Percentiles rank a stretch among this genome's conserved stretches.
phyloP scores from a whole-genome alignment of 1,284 basidiomycete genomes.

The Inonotus hispidus region DNA sequence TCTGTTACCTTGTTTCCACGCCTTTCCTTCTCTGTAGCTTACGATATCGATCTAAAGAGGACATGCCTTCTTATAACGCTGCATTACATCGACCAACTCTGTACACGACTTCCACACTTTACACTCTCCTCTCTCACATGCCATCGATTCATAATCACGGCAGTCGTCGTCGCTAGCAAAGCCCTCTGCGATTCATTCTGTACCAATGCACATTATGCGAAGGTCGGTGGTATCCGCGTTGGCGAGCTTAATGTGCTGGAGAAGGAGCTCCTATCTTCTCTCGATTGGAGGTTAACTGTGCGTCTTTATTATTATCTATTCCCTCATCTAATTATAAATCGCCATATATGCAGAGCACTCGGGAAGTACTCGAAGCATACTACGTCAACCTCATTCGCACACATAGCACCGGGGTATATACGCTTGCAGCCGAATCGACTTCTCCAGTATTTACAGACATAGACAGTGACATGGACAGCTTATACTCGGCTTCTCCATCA shows the following conservation, averaged over 20 bases:
- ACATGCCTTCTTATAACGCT: conserved; percentile 84
- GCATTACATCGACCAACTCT: conserved; percentile 94
- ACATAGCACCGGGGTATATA: conserved; percentile 56
- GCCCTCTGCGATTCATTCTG: conserved; percentile 91
- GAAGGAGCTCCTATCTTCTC: conserved; percentile 83
- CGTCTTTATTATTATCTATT: conserved; percentile 34
- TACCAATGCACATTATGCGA: conserved; percentile 88
- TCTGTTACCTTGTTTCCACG: too few species aligned
- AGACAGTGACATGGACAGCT: conserved; percentile 58
- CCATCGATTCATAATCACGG: conserved; percentile 90
- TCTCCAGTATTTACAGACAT: conserved; percentile 24
- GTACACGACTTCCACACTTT: conserved; percentile 77
- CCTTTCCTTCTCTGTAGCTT: not conserved
- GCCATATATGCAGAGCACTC: conserved; percentile 56
- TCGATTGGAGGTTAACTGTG: conserved; percentile 91
- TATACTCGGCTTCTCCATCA: conserved; percentile 44
- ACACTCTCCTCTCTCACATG: conserved; percentile 92
- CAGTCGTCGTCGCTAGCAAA: conserved; percentile 84
- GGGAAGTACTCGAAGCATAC: conserved; percentile 77
- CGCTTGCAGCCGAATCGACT: conserved; percentile 38
- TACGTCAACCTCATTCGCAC: conserved; percentile 80
- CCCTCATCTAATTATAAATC: conserved; percentile 15
- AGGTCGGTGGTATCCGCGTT: conserved; percentile 88
- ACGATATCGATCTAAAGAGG: conserved; percentile 47
- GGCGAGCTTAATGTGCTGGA: conserved; percentile 89